Percentiles rank a stretch among this genome's conserved stretches.
Evolutionary conservation across 305 asterid genomes (phyloP).

Genomic region (Fraxinus latifolia): DNA sequence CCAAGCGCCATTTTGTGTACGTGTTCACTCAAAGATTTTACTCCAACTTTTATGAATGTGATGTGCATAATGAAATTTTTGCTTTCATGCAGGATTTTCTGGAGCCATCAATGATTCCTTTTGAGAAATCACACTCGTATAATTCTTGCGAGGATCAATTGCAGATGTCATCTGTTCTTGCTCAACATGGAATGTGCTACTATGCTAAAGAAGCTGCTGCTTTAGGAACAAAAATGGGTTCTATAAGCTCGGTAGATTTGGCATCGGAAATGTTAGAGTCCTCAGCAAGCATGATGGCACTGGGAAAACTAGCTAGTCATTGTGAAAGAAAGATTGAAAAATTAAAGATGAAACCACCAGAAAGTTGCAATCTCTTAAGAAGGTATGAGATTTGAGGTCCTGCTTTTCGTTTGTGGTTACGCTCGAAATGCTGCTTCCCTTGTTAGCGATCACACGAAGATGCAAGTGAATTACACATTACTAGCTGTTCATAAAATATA

Average conservation of each 20-base stretch:
- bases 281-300: conserved; percentile 59
- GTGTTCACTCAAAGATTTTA: conserved; percentile 23
- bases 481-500: not conserved
- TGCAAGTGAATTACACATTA: conserved; percentile 3
- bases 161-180: conserved; percentile 66
- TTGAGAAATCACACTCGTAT: conserved; percentile 42
- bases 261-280: conserved; percentile 71
- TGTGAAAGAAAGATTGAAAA: conserved; percentile 26
- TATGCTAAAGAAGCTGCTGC: conserved; percentile 60
- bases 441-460: not conserved
- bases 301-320: conserved; percentile 62
- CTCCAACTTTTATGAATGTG: conserved; percentile 1
- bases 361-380: conserved; percentile 27
- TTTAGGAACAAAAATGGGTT: conserved; percentile 38
- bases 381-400: conserved; percentile 42
- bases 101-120: conserved; percentile 39
- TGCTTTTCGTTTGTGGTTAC: conserved; percentile 2
- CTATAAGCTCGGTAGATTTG: conserved; percentile 46
- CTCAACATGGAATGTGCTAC: conserved; percentile 80
- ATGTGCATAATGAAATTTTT: conserved; percentile 12
- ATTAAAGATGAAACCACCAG: conserved; percentile 25
- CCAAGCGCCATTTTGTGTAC: conserved; percentile 48
- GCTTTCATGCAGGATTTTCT: conserved; percentile 56
- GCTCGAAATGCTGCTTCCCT: conserved; percentile 3
- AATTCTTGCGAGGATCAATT: conserved; percentile 65